A percentile compares a stretch with the other conserved stretches of the same genome.
Conservation (phyloP, 169 alveolate species). For the Plasmodium berghei region DNA sequence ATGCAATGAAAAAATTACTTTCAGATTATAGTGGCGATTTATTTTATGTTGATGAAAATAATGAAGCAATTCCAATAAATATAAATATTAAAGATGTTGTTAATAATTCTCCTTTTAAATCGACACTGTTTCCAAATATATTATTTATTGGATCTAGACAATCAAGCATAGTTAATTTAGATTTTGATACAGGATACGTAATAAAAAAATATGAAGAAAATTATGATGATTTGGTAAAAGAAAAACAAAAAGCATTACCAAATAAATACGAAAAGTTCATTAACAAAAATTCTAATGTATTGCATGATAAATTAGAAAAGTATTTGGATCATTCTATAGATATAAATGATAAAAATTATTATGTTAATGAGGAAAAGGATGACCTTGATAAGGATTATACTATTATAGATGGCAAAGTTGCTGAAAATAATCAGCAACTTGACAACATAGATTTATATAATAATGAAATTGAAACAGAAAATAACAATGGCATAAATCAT, state of each 20-base stretch:
- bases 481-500: not conserved
- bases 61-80: constrained; percentile 78
- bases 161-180: constrained; percentile 77
- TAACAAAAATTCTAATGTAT: not conserved
- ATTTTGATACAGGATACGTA: constrained; percentile 64
- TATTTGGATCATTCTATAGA: not conserved
- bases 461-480: not conserved
- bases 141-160: constrained; percentile 83
- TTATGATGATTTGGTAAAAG: constrained; percentile 12
- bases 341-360: not conserved
- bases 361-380: not conserved
- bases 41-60: constrained; percentile 81
- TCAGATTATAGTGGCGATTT: constrained; percentile 78
- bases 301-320: not conserved
- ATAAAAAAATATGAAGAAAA: constrained; percentile 57
- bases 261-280: constrained; percentile 5
- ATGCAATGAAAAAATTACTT: constrained; percentile 32
- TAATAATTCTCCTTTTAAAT: constrained; percentile 84
- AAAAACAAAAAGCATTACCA: constrained; percentile 8
- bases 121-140: constrained; percentile 84
- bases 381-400: not conserved
- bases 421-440: not conserved
- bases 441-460: not conserved
- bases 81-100: constrained; percentile 85
- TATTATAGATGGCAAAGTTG: not conserved